Evolutionary conservation across 139 green algal genomes (phyloP).

Genomic region (Chlorella sp.): DNA sequence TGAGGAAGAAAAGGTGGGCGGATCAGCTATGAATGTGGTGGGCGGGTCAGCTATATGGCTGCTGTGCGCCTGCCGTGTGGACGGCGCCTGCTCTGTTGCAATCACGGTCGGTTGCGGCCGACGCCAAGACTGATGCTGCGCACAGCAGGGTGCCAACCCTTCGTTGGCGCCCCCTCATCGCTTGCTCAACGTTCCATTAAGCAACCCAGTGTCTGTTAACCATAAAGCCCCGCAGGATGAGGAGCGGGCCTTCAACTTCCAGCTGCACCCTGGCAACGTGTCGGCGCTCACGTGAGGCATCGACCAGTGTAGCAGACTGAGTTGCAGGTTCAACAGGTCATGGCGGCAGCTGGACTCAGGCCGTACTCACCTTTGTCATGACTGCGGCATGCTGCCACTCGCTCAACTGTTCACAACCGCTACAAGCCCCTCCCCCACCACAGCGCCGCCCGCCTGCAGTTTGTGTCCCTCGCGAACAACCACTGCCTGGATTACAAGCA

Average conservation of each 20-base stretch:
- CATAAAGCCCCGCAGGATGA: slow-evolving; percentile 25
- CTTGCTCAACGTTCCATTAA: too few species aligned
- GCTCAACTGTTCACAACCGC: background rate
- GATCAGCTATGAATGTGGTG: background rate
- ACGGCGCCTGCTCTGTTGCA: too few species aligned
- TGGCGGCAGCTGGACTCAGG: too few species aligned
- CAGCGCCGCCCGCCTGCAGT: slow-evolving; percentile 48
- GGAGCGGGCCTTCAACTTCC: slow-evolving; percentile 75
- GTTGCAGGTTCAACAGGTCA: too few species aligned
- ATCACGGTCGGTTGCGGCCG: too few species aligned
- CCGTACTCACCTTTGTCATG: too few species aligned
- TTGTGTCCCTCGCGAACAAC: slow-evolving; percentile 74
- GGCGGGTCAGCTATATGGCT: background rate
- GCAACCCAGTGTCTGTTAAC: too few species aligned
- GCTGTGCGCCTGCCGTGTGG: background rate
- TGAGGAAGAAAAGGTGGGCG: slow-evolving; percentile 24
- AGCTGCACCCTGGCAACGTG: slow-evolving; percentile 55
- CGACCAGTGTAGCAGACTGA: too few species aligned
- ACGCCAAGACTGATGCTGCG: too few species aligned
- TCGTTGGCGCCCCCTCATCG: too few species aligned
- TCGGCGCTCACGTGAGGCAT: slow-evolving; percentile 36
- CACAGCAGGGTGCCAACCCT: too few species aligned
- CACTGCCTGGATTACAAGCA: slow-evolving; percentile 65
- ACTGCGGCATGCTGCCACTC: background rate
- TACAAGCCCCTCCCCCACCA: background rate